Conservation (phyloP, 345 rosid species). For the Cochlearia excelsa region DNA sequence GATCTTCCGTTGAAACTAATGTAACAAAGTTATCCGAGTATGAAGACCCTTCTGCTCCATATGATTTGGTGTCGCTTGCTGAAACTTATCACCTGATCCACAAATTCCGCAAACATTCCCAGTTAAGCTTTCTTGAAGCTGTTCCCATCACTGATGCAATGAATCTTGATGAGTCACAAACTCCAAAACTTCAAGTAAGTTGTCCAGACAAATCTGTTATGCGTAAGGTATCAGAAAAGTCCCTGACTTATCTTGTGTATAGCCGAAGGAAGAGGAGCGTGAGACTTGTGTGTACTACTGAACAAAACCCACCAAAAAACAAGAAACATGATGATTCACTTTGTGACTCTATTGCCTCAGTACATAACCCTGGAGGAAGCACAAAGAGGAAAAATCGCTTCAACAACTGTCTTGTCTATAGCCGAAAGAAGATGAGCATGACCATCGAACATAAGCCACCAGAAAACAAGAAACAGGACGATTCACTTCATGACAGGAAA, state of each 20-base stretch:
- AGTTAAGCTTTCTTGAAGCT: slow-evolving; percentile 39
- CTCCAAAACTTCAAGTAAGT: slow-evolving; percentile 35
- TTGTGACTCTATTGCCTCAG: slow-evolving; percentile 26
- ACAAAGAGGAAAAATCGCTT: slow-evolving; percentile 26
- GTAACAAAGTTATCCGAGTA: slow-evolving; percentile 37
- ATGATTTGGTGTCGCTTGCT: slow-evolving; percentile 38
- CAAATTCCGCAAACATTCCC: slow-evolving; percentile 41
- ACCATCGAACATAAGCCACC: not conserved
- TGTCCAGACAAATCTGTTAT: slow-evolving; percentile 41
- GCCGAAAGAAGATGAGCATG: slow-evolving; percentile 25
- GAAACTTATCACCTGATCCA: slow-evolving; percentile 55
- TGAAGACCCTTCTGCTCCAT: slow-evolving; percentile 36
- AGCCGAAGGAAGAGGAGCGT: slow-evolving; percentile 48
- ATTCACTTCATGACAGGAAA: too few species aligned
- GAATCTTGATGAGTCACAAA: slow-evolving; percentile 37
- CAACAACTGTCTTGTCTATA: slow-evolving; percentile 31
- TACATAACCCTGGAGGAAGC: slow-evolving; percentile 20
- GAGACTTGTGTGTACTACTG: slow-evolving; percentile 23
- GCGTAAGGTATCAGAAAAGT: slow-evolving; percentile 41
- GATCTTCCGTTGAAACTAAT: slow-evolving; percentile 42
- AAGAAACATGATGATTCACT: slow-evolving; percentile 24
- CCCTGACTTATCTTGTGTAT: slow-evolving; percentile 50
- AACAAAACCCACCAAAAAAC: slow-evolving; percentile 3
- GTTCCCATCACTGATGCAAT: slow-evolving; percentile 35
- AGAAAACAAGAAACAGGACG: slow-evolving; percentile 25